Base-by-base conservation (phyloP, 805 yeast genomes). In the Blastobotrys americana region DNA sequence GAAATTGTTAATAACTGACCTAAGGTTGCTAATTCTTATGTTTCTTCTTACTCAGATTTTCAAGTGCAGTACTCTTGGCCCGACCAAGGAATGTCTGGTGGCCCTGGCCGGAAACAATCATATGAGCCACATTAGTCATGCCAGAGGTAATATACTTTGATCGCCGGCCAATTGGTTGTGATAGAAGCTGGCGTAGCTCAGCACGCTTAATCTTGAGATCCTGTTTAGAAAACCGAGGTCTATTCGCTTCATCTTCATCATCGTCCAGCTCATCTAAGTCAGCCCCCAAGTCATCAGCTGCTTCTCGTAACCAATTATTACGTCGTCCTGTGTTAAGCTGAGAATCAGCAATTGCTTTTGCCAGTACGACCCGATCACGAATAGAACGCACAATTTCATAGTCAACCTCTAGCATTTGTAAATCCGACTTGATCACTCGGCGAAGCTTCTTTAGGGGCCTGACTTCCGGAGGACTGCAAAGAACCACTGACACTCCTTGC, bases 401-500 rank as follows among this genome's bases (percentile, higher is more conserved):
- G 50, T 93, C 97, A 41, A 89, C 71, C 0, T 90, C 88, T 46
- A 93, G 69, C 35, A 80, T 66, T 49, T 80, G 77, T 76, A 63
- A 81, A 80, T 43, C 66, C 67, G 36, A 65, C 57, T 46, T 67
- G 66, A 39, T 67, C 51, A 41, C 64, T 65, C 43, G 38, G 19
- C 47, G 44, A 44, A 90, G 72, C 64, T 84, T 86, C 57, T 78
- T 73, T 50, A 89, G 70, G 0, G 97, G 89, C 45, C 87, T 73
- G 0, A 94, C 87, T 60, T 93, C 99, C 48, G 84, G 88, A 13
- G 97, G 96, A 3, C 95, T 84, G 57, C 96, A 87, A 43, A 93
- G 70, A 77, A 88, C 80, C 41, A 93, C 82, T 2, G 96, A 83
- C n/a, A 93, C 96, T 71, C 98, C 98, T 60, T 85, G 90, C 28